These are phyloP conservation scores for Fusarium sp. DNA, from an alignment of 2,329 filamentous ascomycete species.

Conservation along the genomic window DNA sequence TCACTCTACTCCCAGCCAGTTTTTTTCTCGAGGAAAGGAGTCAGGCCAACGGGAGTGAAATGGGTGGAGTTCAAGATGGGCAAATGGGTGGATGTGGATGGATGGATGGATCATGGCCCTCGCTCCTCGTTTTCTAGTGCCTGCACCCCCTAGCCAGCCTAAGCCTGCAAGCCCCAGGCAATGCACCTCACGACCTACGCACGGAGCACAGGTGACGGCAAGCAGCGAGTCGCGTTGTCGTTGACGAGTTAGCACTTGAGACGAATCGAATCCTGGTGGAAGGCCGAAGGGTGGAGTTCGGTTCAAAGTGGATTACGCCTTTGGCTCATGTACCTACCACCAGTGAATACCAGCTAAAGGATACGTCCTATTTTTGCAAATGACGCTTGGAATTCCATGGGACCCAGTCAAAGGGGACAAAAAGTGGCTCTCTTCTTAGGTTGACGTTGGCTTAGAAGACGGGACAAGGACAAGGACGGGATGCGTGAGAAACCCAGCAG, in stretches of 20 bases:
- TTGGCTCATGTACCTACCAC: background rate
- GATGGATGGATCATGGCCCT: conserved; percentile 2
- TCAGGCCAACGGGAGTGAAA: conserved; percentile 19
- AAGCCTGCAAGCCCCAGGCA: conserved; percentile 23
- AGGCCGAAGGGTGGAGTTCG: conserved; percentile 7
- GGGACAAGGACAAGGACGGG: conserved; percentile 19
- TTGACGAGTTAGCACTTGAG: conserved; percentile 20
- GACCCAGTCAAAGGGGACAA: conserved; percentile 13
- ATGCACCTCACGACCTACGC: conserved; percentile 36
- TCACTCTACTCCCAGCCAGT: conserved; percentile 19
- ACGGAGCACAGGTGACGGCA: conserved; percentile 39
- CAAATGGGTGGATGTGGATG: conserved; percentile 7
- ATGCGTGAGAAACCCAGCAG: conserved; percentile 38
- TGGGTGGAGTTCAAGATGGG: conserved; percentile 18
- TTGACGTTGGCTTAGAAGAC: background rate
- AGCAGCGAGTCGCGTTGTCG: conserved; percentile 21
- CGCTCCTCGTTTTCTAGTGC: conserved; percentile 4
- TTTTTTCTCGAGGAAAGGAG: conserved; percentile 6
- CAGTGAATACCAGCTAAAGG: background rate
- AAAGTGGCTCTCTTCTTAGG: conserved; percentile 22
- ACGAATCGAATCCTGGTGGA: conserved; percentile 20
- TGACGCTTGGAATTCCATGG: conserved; percentile 22
- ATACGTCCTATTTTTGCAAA: conserved; percentile 27
- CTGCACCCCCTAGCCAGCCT: conserved; percentile 11
- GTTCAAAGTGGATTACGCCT: background rate